Base-by-base conservation (phyloP, 176 grass and related monocot species). In the Zizania latifolia region DNA sequence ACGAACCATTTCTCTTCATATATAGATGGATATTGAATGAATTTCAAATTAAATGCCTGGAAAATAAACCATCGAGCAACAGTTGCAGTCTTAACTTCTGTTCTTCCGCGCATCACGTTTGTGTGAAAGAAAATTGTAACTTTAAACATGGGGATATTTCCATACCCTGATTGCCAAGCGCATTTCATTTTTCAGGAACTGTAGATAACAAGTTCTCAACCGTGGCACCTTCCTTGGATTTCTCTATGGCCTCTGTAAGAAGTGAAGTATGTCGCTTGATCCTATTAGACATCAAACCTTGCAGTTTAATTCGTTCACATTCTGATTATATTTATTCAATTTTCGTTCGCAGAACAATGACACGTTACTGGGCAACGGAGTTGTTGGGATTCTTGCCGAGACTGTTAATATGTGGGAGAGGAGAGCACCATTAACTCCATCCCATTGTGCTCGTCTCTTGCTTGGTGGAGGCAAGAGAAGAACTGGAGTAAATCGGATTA, bases 351-450 rank as follows among this genome's bases (percentile, higher is more conserved):
- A 94, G 94, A 75, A 54, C 27, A 85, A 55, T 62, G 66, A 73
- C 37, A 91, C 54, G 60, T 84, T 98, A 76, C 41, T 94, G 78
- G 94, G 94, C 35, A 98, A 98, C 79, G 91, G 89, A 83, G 86
- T 94, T 27, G 79, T 98, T 55, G 94, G 91, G 0, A 79, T 98
- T 33, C 86, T 98, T 51, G 86, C 91, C 0, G 91, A 98, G 75
- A 86, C 94, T 10, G 86, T 86, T 61, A 98, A 94, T 17, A 94
- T 94, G 78, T 98, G 94, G 94, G 94, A 98, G 68, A 89, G 94
- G 81, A 87, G 94, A 68, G 76, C 50, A 3, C 94, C 94, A 0
- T 75, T 98, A 79, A 91, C 84, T 81, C 91, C 94, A 37, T 86
- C 91, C 6, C 91, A 98, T 37, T 94, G 94, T 19, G 86, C 90